Conservation (phyloP, 805 yeast genomes). For the Candida morakotiae region DNA sequence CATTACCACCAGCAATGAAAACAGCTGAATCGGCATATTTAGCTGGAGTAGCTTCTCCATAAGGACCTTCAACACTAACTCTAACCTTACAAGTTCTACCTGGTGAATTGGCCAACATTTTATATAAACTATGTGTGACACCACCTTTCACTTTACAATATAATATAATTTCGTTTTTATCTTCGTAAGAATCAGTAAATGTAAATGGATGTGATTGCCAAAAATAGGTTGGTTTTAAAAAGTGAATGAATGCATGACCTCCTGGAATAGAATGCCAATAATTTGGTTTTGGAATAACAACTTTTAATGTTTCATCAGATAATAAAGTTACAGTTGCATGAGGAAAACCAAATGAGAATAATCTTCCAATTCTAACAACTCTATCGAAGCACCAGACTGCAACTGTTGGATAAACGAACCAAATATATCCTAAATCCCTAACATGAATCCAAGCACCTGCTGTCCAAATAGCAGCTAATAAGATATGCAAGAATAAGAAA, state of each 20-base stretch:
- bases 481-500: constrained; percentile 30
- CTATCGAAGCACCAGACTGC: constrained; percentile 39
- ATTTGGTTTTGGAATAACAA: constrained; percentile 45
- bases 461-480: constrained; percentile 35
- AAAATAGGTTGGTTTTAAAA: constrained; percentile 35
- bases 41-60: constrained; percentile 53
- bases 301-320: constrained; percentile 39
- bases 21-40: constrained; percentile 50
- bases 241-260: constrained; percentile 36
- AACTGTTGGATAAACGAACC: constrained; percentile 23
- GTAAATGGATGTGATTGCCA: constrained; percentile 48
- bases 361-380: constrained; percentile 27
- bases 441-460: constrained; percentile 43
- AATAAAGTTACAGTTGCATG: constrained; percentile 31
- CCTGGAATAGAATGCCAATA: constrained; percentile 40
- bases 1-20: constrained; percentile 71
- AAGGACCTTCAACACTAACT: constrained; percentile 61
- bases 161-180: constrained; percentile 19
- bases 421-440: constrained; percentile 20
- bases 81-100: constrained; percentile 23
- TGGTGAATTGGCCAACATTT: constrained; percentile 22
- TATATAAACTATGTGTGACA: constrained; percentile 28
- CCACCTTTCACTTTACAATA: constrained; percentile 37
- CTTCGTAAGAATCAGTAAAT: constrained; percentile 20
- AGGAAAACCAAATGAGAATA: constrained; percentile 27